These are phyloP conservation scores for Vigna unguiculata DNA, from an alignment of 306 rosid genomes.

Conservation along the genomic window DNA sequence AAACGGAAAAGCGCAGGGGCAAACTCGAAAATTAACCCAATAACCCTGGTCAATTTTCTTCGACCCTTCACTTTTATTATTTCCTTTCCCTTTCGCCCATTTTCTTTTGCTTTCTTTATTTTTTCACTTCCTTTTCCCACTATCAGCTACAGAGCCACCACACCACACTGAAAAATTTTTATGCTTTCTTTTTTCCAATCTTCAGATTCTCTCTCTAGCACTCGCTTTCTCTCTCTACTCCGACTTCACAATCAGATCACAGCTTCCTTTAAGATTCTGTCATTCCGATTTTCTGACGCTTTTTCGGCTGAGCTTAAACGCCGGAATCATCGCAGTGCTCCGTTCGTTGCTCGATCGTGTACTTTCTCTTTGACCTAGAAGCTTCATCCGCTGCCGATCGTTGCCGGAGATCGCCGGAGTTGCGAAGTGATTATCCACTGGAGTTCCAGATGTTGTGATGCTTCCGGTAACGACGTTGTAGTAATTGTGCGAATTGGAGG, in stretches of 20 bases:
- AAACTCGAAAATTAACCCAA: slow-evolving; percentile 38
- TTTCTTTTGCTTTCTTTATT: slow-evolving; percentile 34
- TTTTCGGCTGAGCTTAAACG: slow-evolving; percentile 53
- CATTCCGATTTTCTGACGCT: slow-evolving; percentile 63
- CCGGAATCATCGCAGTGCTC: slow-evolving; percentile 51
- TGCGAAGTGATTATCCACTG: slow-evolving; percentile 38
- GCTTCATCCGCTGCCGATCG: slow-evolving; percentile 43
- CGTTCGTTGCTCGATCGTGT: slow-evolving; percentile 43
- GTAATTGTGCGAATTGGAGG: slow-evolving; percentile 47
- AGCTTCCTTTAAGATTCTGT: slow-evolving; percentile 56
- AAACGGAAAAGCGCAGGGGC: slow-evolving; percentile 49
- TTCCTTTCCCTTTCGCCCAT: slow-evolving; percentile 39
- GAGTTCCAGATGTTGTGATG: slow-evolving; percentile 30
- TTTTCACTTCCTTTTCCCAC: slow-evolving; percentile 28
- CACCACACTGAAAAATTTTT: slow-evolving; percentile 35
- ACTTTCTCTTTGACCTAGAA: slow-evolving; percentile 39
- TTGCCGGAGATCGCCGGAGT: slow-evolving; percentile 34
- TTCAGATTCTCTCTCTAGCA: slow-evolving; percentile 20
- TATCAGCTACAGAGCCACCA: slow-evolving; percentile 40
- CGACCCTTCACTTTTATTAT: slow-evolving; percentile 36
- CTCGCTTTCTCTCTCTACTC: slow-evolving; percentile 46
- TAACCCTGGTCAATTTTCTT: slow-evolving; percentile 19
- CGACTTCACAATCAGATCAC: slow-evolving; percentile 70
- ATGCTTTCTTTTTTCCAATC: slow-evolving; percentile 36
- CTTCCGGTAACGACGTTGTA: not conserved